A percentile compares a stretch with the other conserved stretches of the same genome.
phyloP scores from a whole-genome alignment of 352 stramenopile species.

The Blastocystis sp. region DNA sequence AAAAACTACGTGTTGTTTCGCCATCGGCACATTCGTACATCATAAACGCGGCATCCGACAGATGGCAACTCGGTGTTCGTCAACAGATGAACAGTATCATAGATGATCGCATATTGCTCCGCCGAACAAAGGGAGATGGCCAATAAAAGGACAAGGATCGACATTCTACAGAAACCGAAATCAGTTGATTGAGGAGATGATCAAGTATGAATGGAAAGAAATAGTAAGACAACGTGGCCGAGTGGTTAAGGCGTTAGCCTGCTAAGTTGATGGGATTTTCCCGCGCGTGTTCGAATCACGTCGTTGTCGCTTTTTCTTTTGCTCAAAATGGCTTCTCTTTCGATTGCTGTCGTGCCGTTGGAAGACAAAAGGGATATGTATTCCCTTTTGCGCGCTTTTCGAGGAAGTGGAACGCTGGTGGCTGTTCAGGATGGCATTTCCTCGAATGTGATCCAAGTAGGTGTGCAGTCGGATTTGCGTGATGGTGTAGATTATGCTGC shows the following conservation, averaged over 20 bases:
- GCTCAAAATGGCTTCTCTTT: background rate
- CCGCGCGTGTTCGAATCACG: conserved; percentile 33
- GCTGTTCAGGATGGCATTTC: background rate
- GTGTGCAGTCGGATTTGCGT: background rate
- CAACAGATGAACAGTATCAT: background rate
- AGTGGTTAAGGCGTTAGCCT: conserved; percentile 38
- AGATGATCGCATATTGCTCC: conserved; percentile 32
- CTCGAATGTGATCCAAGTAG: conserved; percentile 29
- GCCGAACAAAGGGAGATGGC: background rate
- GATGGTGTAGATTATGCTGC: background rate
- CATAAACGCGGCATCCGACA: background rate
- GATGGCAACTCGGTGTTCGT: background rate
- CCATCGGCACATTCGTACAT: background rate
- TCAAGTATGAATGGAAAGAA: no score
- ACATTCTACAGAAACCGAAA: no score
- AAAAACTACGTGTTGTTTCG: background rate
- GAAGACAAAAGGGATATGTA: conserved; percentile 14
- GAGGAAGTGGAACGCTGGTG: background rate
- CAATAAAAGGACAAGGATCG: background rate
- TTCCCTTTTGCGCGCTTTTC: background rate
- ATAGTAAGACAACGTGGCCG: conserved; percentile 15
- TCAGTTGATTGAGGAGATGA: no score
- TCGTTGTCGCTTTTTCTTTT: background rate
- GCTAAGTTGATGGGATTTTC: background rate
- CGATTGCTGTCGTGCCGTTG: background rate